phyloP scores from a whole-genome alignment of 306 rosid species.

The Dalbergia cultrata region DNA sequence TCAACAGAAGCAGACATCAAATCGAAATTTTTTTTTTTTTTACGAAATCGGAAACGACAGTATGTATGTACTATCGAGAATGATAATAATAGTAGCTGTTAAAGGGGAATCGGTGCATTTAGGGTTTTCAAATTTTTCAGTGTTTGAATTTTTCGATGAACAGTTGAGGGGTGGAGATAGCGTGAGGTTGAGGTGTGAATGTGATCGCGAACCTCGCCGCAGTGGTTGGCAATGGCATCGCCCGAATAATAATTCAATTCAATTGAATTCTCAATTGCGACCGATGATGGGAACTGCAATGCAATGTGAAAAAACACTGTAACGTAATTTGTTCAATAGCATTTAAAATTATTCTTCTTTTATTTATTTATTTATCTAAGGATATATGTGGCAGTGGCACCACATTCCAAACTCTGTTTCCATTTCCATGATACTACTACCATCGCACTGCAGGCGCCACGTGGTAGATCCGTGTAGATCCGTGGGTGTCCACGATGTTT shows the following conservation, averaged over 20 bases:
- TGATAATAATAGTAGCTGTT: too few relatives aligned
- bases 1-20: constrained; percentile 65
- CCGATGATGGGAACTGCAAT: background rate
- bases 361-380: background rate
- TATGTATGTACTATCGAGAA: too few relatives aligned
- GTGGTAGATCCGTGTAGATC: background rate
- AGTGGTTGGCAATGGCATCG: background rate
- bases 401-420: background rate
- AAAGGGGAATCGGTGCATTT: constrained; percentile 22
- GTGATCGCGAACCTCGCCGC: constrained; percentile 30
- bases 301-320: background rate
- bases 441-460: background rate
- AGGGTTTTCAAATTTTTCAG: constrained; percentile 6
- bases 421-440: too few relatives aligned
- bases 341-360: constrained; percentile 17
- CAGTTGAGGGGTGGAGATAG: constrained; percentile 24
- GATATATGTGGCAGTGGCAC: background rate
- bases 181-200: background rate
- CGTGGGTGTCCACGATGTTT: background rate
- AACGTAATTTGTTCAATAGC: background rate
- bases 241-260: background rate
- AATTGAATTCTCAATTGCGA: background rate
- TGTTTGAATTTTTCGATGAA: background rate
- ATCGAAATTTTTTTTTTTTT: constrained; percentile 21
- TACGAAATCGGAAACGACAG: background rate